A percentile compares a stretch with the other conserved stretches of the same genome.
phyloP scores from a whole-genome alignment of 2,329 filamentous ascomycete genomes.

The Ustulina deusta region DNA sequence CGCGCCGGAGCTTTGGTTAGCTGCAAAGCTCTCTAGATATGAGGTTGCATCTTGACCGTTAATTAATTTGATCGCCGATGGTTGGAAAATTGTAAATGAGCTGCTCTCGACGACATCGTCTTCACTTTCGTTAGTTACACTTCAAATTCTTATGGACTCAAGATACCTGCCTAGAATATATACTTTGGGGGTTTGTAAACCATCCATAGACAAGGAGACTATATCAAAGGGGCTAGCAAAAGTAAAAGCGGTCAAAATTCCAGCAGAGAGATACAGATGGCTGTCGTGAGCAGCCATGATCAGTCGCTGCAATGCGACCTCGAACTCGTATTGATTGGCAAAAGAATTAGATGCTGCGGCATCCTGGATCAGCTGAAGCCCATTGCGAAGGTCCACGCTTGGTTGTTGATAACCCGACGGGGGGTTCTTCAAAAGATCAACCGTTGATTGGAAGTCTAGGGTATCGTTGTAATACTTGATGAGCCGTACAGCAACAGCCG shows the following conservation, averaged over 20 bases:
- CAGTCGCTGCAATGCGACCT: slow-evolving; percentile 49
- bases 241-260: slow-evolving; percentile 48
- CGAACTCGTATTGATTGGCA: slow-evolving; percentile 54
- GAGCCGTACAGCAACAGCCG: slow-evolving; percentile 57
- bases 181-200: neutral
- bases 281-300: slow-evolving; percentile 52
- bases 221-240: slow-evolving; percentile 46
- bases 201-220: neutral
- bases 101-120: no score
- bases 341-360: slow-evolving; percentile 45
- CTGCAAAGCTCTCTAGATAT: no score
- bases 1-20: no score
- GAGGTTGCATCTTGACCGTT: no score
- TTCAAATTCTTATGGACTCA: no score
- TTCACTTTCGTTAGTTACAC: no score
- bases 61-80: no score
- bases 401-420: slow-evolving; percentile 56
- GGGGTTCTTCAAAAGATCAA: slow-evolving; percentile 50
- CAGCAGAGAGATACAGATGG: slow-evolving; percentile 50
- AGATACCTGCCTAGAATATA: neutral
- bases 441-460: slow-evolving; percentile 58
- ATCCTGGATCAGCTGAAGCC: slow-evolving; percentile 45
- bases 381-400: slow-evolving; percentile 46
- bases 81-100: no score
- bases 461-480: slow-evolving; percentile 59